phyloP scores from a whole-genome alignment of 2,329 filamentous ascomycete genomes.

The Clonostachys sp. region DNA sequence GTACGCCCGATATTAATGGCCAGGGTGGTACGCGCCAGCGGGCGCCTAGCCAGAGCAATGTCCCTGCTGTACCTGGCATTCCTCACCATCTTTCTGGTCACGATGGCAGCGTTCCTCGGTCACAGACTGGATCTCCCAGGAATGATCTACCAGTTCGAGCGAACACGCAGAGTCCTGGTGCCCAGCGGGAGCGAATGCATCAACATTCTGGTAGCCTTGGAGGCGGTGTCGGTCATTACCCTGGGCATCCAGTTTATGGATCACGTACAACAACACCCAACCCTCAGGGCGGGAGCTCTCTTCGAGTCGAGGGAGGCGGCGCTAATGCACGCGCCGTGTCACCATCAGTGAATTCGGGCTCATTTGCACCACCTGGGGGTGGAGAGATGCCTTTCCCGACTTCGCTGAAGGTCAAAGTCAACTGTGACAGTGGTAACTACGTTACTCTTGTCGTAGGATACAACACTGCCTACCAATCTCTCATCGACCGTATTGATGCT shows the following conservation, averaged over 20 bases:
- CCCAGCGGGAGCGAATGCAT: conserved; percentile 56
- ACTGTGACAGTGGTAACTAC: conserved; percentile 79
- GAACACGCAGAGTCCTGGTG: conserved; percentile 67
- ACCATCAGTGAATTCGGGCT: conserved; percentile 34
- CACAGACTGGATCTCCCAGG: conserved; percentile 76
- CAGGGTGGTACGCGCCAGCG: conserved; percentile 53
- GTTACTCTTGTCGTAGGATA: conserved; percentile 94
- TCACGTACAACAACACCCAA: conserved; percentile 40
- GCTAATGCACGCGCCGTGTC: conserved; percentile 39
- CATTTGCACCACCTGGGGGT: conserved; percentile 17
- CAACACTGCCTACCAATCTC: conserved; percentile 89
- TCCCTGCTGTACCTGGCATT: conserved; percentile 73
- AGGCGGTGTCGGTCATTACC: conserved; percentile 51
- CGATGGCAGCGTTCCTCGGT: conserved; percentile 66
- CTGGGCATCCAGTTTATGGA: conserved; percentile 44
- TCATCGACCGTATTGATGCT: conserved; percentile 93
- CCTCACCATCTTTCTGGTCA: conserved; percentile 62
- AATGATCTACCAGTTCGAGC: conserved; percentile 62
- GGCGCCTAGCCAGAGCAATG: conserved; percentile 45
- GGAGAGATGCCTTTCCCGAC: conserved; percentile 54
- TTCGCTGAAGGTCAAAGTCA: conserved; percentile 94
- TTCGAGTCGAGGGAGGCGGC: conserved; percentile 30
- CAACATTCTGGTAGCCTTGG: conserved; percentile 42
- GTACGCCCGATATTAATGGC: conserved; percentile 88
- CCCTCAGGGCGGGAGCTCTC: conserved; percentile 20